Percentiles rank a stretch among this genome's conserved stretches.
Evolutionary conservation across 1,284 basidiomycete species (phyloP).

Genomic region (Pulveroboletus ridleyi): DNA sequence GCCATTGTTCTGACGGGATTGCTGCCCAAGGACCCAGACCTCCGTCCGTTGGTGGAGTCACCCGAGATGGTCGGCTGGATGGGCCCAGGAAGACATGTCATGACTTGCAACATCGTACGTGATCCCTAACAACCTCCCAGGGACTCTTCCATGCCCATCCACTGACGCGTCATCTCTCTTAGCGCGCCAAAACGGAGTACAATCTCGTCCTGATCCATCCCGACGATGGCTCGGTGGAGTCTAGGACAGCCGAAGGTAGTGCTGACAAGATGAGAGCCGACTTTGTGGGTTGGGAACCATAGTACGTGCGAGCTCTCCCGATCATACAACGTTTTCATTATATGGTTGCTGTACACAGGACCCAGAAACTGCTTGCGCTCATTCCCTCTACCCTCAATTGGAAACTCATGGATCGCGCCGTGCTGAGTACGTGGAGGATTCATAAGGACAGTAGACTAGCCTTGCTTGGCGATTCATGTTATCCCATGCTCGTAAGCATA

Average conservation of each 20-base stretch:
- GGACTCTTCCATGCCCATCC: not conserved
- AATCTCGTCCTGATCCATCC: constrained; percentile 57
- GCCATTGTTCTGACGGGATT: constrained; percentile 41
- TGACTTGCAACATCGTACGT: constrained; percentile 43
- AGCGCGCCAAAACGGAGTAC: constrained; percentile 49
- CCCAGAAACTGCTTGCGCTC: constrained; percentile 53
- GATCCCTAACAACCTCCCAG: not conserved
- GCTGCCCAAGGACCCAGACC: constrained; percentile 42
- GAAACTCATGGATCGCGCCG: constrained; percentile 55
- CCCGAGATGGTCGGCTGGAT: constrained; percentile 50
- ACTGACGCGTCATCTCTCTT: constrained; percentile 5
- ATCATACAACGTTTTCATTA: constrained; percentile 11
- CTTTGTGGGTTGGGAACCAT: constrained; percentile 54
- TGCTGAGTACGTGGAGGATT: constrained; percentile 55
- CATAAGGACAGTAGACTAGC: constrained; percentile 52
- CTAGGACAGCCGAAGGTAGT: constrained; percentile 47
- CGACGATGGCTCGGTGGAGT: constrained; percentile 47
- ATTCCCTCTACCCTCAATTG: constrained; percentile 56
- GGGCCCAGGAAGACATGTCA: constrained; percentile 44
- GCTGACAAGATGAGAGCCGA: constrained; percentile 50
- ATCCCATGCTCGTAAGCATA: constrained; percentile 66
- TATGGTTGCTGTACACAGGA: constrained; percentile 37
- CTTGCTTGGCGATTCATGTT: constrained; percentile 63
- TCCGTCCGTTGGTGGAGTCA: constrained; percentile 40
- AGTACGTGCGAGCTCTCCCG: constrained; percentile 37